Base-by-base conservation (phyloP, 1,139 yeast genomes). In the Geotrichum candidum region DNA sequence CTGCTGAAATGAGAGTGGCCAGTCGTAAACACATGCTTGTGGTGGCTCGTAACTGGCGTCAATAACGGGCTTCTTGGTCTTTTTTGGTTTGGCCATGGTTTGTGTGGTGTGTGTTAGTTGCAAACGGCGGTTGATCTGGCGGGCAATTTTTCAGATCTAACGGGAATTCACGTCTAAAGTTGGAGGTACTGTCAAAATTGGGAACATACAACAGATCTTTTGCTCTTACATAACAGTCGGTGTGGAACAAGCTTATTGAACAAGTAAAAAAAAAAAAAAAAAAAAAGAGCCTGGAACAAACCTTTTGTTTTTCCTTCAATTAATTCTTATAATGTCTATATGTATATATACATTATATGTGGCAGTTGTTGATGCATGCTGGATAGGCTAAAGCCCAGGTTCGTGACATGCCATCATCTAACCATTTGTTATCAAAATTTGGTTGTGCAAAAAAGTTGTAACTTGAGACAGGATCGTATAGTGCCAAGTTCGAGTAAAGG, bases 331-430 rank as follows among this genome's bases (percentile, higher is more conserved):
- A 18, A 18, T 18, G 18, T 9, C 33, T 5, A 9, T 9, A 41
- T 11, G 6, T 38, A 41, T n/a, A 41, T n/a, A 7, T n/a, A 41
- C 1, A 41, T n/a, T 7, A 41, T 9, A 15, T 41, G 7, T 41
- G 48, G 18, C 48, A n/a, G 6, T 41, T 41, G 48, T 55, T 55
- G 46, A 75, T 65, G 27, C 77, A 89, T 53, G 87, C 92, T 58
- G 88, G 76, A 72, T 83, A 90, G 0, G 96, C 89, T 66, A 91
- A 76, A 41, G 90, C 81, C 97, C 98, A 92, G 0, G 97, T 88
- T 68, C 86, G 78, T 64, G 96, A 86, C 82, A 88, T 94, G 0
- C 99, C 99, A 61, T 84, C 84, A 72, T 94, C 98, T 66, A 94
- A 80, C 78, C 84, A 86, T 23, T 74, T 72, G 10, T 68, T 61